Evolutionary conservation across 805 yeast genomes (phyloP).

Genomic region (Metschnikowia baotianmanensis): DNA sequence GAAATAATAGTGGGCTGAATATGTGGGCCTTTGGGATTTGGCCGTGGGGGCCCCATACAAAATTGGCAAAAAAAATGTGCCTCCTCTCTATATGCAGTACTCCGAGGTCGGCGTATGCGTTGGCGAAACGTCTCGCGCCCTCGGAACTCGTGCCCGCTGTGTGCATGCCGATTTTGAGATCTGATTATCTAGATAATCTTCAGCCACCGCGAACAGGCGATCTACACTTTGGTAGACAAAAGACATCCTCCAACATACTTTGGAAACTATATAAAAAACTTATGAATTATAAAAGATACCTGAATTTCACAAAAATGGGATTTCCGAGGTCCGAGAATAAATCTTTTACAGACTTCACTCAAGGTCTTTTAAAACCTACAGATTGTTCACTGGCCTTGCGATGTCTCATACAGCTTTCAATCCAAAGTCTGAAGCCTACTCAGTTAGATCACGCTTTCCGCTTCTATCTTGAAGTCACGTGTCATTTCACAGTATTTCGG

Average conservation of each 20-base stretch:
- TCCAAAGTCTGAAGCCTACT: no score
- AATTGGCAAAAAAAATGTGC: not conserved
- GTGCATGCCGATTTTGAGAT: not conserved
- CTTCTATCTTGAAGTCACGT: not conserved
- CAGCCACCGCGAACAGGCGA: not conserved
- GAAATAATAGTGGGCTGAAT: no score
- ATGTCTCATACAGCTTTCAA: no score
- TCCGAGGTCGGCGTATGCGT: conserved; percentile 6
- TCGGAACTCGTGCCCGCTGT: conserved; percentile 2
- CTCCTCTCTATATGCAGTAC: not conserved
- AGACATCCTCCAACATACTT: not conserved
- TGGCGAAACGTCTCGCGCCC: not conserved
- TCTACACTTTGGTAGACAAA: not conserved
- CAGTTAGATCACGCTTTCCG: no score
- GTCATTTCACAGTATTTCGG: not conserved
- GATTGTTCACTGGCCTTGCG: no score
- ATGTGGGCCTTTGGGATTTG: not conserved
- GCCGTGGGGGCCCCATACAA: not conserved
- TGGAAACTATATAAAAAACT: not conserved
- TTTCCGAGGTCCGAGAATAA: no score
- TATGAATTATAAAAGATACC: no score
- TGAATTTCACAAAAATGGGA: no score
- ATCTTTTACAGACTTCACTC: no score
- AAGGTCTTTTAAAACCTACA: no score
- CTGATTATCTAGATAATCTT: conserved; percentile 7